Percentiles rank a stretch among this genome's conserved stretches.
These are phyloP conservation scores for Mycosphaerella sp. DNA, from an alignment of 2,329 filamentous ascomycete genomes.

Conservation along the genomic window DNA sequence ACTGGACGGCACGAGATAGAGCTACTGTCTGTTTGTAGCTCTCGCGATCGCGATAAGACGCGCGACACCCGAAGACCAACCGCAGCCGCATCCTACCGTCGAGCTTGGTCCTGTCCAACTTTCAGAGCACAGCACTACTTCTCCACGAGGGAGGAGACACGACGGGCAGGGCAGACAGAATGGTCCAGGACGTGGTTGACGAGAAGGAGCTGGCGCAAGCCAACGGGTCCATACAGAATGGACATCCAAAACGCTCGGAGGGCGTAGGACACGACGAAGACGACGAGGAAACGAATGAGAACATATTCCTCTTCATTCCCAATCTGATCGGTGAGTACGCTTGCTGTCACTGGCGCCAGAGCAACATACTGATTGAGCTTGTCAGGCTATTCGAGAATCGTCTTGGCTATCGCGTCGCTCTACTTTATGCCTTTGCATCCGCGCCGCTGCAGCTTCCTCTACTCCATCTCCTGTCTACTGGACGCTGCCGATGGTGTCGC, in stretches of 20 bases:
- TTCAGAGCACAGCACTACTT: not conserved
- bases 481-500: slow-evolving; percentile 93
- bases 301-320: slow-evolving; percentile 50
- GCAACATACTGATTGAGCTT: slow-evolving; percentile 4
- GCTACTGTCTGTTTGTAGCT: not conserved
- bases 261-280: slow-evolving; percentile 10
- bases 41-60: not conserved
- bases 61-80: not conserved
- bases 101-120: not conserved
- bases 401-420: slow-evolving; percentile 73
- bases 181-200: slow-evolving; percentile 24
- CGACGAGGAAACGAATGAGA: slow-evolving; percentile 38
- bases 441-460: slow-evolving; percentile 85
- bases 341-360: not conserved
- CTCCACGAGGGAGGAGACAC: not conserved
- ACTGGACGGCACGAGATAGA: not conserved
- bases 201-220: slow-evolving; percentile 17
- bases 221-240: slow-evolving; percentile 21
- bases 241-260: slow-evolving; percentile 17
- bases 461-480: slow-evolving; percentile 89
- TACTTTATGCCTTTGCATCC: slow-evolving; percentile 99
- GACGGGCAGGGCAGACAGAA: slow-evolving; percentile 7
- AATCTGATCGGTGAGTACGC: slow-evolving; percentile 45
- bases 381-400: slow-evolving; percentile 46
- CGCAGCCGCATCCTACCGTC: not conserved